These are phyloP conservation scores for Amaranthus tricolor DNA, from an alignment of 179 eudicot genomes.

Conservation along the genomic window DNA sequence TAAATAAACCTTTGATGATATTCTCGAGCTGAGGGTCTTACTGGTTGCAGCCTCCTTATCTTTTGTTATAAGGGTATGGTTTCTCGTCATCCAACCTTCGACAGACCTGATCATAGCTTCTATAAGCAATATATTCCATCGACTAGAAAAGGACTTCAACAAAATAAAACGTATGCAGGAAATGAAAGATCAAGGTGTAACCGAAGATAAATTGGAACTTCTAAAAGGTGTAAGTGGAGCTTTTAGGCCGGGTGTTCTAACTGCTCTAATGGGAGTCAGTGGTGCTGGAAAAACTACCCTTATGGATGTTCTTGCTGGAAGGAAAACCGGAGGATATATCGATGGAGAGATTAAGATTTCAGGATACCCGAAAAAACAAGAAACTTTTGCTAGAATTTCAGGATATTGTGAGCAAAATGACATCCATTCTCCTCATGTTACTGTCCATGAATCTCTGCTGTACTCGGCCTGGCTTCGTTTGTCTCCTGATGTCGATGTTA, in stretches of 20 bases:
- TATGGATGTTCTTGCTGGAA: slow-evolving; percentile 84
- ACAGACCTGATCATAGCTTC: too few species aligned
- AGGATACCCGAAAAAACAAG: slow-evolving; percentile 79
- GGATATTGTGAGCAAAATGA: slow-evolving; percentile 89
- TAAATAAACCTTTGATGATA: slow-evolving; percentile 8
- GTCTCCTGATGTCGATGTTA: slow-evolving; percentile 52
- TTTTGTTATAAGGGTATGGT: too few species aligned
- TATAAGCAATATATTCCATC: too few species aligned
- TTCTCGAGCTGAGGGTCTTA: too few species aligned
- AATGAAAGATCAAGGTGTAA: slow-evolving; percentile 66
- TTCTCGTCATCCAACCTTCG: too few species aligned
- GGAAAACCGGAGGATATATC: slow-evolving; percentile 82
- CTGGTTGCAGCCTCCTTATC: too few species aligned
- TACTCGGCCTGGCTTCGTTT: slow-evolving; percentile 91
- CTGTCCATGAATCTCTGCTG: slow-evolving; percentile 66
- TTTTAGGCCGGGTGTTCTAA: slow-evolving; percentile 80
- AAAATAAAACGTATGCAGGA: slow-evolving; percentile 34
- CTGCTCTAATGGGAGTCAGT: slow-evolving; percentile 85
- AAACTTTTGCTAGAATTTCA: slow-evolving; percentile 75
- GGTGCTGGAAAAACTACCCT: slow-evolving; percentile 92
- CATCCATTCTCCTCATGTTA: slow-evolving; percentile 72
- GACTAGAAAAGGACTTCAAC: neutral
- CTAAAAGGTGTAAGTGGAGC: slow-evolving; percentile 77
- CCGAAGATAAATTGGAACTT: slow-evolving; percentile 60
- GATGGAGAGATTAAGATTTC: slow-evolving; percentile 66